A percentile compares a stretch with the other conserved stretches of the same genome.
phyloP scores from a whole-genome alignment of 495 filamentous ascomycete genomes.

The Trypethelium eluteriae region DNA sequence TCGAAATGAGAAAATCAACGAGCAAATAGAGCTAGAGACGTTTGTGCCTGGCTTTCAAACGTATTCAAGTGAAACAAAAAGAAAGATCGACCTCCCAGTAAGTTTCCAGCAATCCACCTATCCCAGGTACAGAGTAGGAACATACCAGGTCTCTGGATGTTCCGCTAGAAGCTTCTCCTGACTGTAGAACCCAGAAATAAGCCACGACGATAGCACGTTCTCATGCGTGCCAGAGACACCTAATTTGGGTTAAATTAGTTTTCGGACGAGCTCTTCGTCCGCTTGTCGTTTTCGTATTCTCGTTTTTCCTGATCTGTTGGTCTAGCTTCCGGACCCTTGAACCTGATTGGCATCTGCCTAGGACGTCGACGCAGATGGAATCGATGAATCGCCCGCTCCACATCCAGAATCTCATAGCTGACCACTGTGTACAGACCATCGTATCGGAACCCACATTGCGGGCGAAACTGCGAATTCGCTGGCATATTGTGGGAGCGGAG shows the following conservation, averaged over 20 bases:
- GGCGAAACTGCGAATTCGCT: constrained; percentile 38
- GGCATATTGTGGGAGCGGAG: constrained; percentile 38
- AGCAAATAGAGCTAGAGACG: neutral
- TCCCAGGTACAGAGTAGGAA: too few species aligned
- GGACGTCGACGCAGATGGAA: constrained; percentile 36
- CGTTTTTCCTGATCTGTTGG: constrained; percentile 31
- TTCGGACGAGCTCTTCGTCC: neutral
- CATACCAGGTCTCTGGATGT: too few species aligned
- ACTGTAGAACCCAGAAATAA: too few species aligned
- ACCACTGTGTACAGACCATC: constrained; percentile 50
- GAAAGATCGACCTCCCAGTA: too few species aligned
- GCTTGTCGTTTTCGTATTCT: constrained; percentile 26
- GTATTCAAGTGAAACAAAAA: too few species aligned
- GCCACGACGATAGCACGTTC: too few species aligned
- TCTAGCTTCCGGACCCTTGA: constrained; percentile 23
- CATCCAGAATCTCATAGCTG: constrained; percentile 32
- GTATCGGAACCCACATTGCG: constrained; percentile 45
- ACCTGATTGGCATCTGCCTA: constrained; percentile 42
- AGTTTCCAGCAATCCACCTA: too few species aligned
- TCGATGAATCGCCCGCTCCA: constrained; percentile 27
- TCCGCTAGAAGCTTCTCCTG: too few species aligned
- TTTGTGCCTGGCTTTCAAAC: neutral
- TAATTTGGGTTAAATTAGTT: neutral
- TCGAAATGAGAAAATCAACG: neutral
- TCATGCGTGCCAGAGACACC: too few species aligned